These are phyloP conservation scores for Rubia peregrina DNA, from an alignment of 305 asterid genomes.

Conservation along the genomic window DNA sequence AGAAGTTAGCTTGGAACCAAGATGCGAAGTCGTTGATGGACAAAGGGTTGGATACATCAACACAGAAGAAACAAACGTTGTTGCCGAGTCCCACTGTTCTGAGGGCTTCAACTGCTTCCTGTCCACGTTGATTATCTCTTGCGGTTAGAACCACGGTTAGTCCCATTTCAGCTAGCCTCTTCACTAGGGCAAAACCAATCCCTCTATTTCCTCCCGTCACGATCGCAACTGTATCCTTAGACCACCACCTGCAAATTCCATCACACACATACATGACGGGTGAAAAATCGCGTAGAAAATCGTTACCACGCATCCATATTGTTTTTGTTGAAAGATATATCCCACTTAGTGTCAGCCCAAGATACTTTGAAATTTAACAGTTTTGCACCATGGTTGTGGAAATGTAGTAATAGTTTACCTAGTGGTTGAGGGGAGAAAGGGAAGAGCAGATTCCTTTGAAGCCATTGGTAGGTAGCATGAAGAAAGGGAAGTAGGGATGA, in stretches of 20 bases:
- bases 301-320: no score
- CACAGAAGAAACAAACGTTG: slow-evolving; percentile 37
- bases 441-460: slow-evolving; percentile 19
- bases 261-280: neutral
- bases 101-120: slow-evolving; percentile 38
- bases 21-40: slow-evolving; percentile 45
- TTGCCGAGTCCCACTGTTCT: slow-evolving; percentile 23
- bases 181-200: slow-evolving; percentile 61
- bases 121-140: slow-evolving; percentile 40
- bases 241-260: slow-evolving; percentile 56
- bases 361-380: no score
- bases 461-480: slow-evolving; percentile 22
- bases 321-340: no score
- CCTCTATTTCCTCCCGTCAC: slow-evolving; percentile 79
- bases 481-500: neutral
- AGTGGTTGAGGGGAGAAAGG: slow-evolving; percentile 21
- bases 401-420: slow-evolving; percentile 22
- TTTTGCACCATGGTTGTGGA: neutral
- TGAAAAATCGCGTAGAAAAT: neutral
- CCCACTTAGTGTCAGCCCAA: no score
- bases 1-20: slow-evolving; percentile 42
- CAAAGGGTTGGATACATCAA: slow-evolving; percentile 48
- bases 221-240: slow-evolving; percentile 59
- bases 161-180: slow-evolving; percentile 49
- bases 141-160: slow-evolving; percentile 67